Evolutionary conservation across 163 green algal species (phyloP), one percentile per base, ranked within the genome.

Genomic region (Chlorella variabilis): DNA sequence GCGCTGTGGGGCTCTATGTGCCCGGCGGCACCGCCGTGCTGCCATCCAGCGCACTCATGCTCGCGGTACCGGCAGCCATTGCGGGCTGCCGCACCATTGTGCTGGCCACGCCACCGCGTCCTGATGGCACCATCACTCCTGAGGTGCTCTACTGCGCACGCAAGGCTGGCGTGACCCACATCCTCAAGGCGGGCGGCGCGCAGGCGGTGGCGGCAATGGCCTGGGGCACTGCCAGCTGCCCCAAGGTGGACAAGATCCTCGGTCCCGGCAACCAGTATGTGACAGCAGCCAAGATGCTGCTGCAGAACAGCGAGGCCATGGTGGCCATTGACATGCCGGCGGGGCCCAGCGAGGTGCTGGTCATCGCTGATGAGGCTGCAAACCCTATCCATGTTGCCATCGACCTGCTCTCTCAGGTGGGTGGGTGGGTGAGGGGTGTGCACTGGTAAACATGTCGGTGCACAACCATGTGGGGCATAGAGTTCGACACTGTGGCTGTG

Each of bases 191-290:
- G 0, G 97, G 97, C 23, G 97, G 97, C 65, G 97, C 97, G 34
- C 96, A 98, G 89, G 96, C 95, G 23, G 94, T 99, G 34, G 95
- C 96, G 7, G 96, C 96, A 33, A 96, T 99, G 91, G 95, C 93
- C 31, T 98, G 93, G 92, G 97, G 97, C 75, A 99, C 97, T 0
- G 85, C 89, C 58, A 94, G 89, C 45, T 97, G 92, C 86, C 97
- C 97, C 56, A 99, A 99, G 88, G 95, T 98, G 5, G 93, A 99
- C 89, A 99, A 99, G 88, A 95, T 99, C 54, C 85, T 97, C 36
- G 97, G 97, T 0, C 97, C 97, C 0, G 97, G 97, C 81, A 99
- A 99, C 91, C 97, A 99, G 93, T 99, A 94, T 82, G 97, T 99
- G 66, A 99, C 97, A 7, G 97, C 96, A 1, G 97, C 97, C 80